Evolutionary conservation across 1,139 yeast genomes (phyloP).

Genomic region (Arxiozyma telluris): DNA sequence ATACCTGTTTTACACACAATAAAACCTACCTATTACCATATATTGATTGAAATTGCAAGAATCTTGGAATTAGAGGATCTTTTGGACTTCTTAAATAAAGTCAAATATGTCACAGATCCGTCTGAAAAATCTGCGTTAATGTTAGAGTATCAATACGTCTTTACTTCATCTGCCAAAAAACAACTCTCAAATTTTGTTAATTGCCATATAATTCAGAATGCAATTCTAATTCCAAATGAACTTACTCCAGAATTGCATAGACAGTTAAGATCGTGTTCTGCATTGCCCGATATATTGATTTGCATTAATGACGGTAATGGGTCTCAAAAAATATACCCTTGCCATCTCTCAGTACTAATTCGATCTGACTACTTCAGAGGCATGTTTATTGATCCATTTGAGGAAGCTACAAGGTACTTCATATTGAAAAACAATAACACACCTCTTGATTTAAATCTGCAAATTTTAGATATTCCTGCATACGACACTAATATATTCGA

Average conservation of each 20-base stretch:
- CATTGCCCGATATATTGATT: constrained; percentile 45
- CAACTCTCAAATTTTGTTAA: constrained; percentile 39
- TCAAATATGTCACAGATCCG: constrained; percentile 19
- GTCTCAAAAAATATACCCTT: constrained; percentile 41
- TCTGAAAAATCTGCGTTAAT: constrained; percentile 36
- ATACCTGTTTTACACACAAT: constrained; percentile 34
- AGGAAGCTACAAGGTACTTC: constrained; percentile 27
- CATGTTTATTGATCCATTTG: constrained; percentile 48
- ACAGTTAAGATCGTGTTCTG: constrained; percentile 6
- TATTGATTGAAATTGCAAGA: constrained; percentile 33
- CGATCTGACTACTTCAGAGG: constrained; percentile 58
- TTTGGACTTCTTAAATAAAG: constrained; percentile 29
- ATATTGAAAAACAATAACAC: neutral
- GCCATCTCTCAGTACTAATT: constrained; percentile 50
- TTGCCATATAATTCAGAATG: constrained; percentile 32
- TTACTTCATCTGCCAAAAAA: constrained; percentile 41
- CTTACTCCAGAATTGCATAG: constrained; percentile 2
- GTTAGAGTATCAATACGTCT: constrained; percentile 38
- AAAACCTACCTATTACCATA: constrained; percentile 25
- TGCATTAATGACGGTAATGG: constrained; percentile 31
- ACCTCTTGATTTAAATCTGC: neutral
- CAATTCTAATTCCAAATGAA: constrained; percentile 11
- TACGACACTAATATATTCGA: constrained; percentile 40
- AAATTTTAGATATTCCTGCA: constrained; percentile 29
- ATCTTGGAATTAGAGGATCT: constrained; percentile 35